phyloP scores from a whole-genome alignment of 306 rosid species.

The Herpetospermum pedunculosum region DNA sequence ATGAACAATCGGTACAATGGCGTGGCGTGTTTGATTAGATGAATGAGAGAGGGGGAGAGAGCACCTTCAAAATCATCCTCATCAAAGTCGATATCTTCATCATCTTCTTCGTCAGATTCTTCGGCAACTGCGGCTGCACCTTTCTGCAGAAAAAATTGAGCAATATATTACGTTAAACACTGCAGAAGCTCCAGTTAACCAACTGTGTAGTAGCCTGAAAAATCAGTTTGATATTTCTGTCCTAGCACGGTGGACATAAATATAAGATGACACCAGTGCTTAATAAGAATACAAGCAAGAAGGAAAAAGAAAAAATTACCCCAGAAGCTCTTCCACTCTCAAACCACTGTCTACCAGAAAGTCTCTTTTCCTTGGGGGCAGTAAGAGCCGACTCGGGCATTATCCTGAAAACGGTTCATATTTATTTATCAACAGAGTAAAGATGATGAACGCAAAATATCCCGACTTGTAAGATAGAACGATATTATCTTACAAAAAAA shows the following conservation, averaged over 20 bases:
- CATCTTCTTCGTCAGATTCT: conserved; percentile 69
- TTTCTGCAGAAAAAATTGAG: conserved; percentile 33
- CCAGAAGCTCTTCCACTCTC: conserved; percentile 71
- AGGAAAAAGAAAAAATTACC: conserved; percentile 23
- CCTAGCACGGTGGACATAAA: not conserved
- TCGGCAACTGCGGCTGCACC: conserved; percentile 44
- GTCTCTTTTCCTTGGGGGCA: conserved; percentile 88
- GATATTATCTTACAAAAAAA: no score
- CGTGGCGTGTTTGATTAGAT: not conserved
- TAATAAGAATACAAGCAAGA: not conserved
- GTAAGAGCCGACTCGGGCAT: conserved; percentile 91
- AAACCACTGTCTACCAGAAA: conserved; percentile 91
- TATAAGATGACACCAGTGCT: not conserved
- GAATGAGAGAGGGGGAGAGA: not conserved
- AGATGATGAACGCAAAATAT: not conserved
- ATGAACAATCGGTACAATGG: not conserved
- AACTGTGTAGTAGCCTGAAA: not conserved
- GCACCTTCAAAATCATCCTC: conserved; percentile 91
- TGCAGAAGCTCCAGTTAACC: not conserved
- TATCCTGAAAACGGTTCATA: conserved; percentile 40
- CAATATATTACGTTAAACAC: not conserved
- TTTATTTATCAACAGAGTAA: not conserved
- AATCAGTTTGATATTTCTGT: not conserved
- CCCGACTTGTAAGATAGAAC: no score
- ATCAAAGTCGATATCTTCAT: conserved; percentile 75